Percentiles rank a stretch among this genome's conserved stretches.
Conservation (phyloP, 2,329 filamentous ascomycete genomes). For the Fusarium devonianum region DNA sequence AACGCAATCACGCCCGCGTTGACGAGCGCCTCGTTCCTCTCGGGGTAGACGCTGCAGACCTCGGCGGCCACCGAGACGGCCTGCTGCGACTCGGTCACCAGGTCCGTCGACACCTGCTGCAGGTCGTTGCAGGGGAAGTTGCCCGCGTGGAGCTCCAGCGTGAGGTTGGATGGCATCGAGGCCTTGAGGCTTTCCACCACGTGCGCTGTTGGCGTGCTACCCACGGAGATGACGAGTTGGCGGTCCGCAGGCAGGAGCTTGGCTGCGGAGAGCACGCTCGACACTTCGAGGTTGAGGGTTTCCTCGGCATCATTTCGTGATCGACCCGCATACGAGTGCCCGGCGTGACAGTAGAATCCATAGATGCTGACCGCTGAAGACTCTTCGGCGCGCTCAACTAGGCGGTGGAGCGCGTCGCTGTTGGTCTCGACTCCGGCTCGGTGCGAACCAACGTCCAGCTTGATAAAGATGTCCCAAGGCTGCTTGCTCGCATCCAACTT, state of each 20-base stretch:
- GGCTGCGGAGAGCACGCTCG: slow-evolving; percentile 43
- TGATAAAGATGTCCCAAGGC: slow-evolving; percentile 49
- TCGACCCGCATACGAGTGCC: slow-evolving; percentile 47
- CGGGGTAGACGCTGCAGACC: slow-evolving; percentile 49
- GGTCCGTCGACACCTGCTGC: slow-evolving; percentile 48
- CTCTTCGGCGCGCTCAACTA: slow-evolving; percentile 41
- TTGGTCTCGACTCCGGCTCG: slow-evolving; percentile 44
- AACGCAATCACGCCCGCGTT: slow-evolving; percentile 48
- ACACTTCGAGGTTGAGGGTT: slow-evolving; percentile 43
- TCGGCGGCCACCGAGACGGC: slow-evolving; percentile 45
- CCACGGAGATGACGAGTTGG: slow-evolving; percentile 44
- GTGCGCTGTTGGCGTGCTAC: slow-evolving; percentile 49
- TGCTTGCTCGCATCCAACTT: slow-evolving; percentile 13
- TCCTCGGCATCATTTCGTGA: slow-evolving; percentile 44
- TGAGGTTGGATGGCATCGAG: slow-evolving; percentile 42
- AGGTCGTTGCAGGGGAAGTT: slow-evolving; percentile 51
- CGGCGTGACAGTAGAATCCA: slow-evolving; percentile 50
- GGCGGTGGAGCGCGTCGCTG: slow-evolving; percentile 35
- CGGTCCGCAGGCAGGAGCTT: slow-evolving; percentile 40
- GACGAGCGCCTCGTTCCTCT: slow-evolving; percentile 49
- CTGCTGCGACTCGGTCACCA: slow-evolving; percentile 42
- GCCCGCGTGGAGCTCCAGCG: slow-evolving; percentile 49
- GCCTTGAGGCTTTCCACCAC: slow-evolving; percentile 45
- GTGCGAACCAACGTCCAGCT: slow-evolving; percentile 48
- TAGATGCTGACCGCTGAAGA: slow-evolving; percentile 44